These are phyloP conservation scores for Phytophthora idaei DNA, from an alignment of 352 stramenopile genomes.

Conservation along the genomic window DNA sequence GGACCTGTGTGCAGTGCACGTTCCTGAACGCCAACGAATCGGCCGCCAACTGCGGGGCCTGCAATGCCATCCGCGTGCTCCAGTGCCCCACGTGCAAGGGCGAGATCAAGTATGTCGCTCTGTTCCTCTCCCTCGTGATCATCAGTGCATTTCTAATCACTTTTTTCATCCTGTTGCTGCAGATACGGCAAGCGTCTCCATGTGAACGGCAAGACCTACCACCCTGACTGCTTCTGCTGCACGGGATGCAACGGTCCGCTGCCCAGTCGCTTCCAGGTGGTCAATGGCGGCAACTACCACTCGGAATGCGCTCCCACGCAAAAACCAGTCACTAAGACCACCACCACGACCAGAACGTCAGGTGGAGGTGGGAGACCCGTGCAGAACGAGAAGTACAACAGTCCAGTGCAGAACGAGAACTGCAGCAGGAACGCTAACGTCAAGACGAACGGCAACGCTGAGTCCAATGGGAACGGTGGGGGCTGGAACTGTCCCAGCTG, in stretches of 20 bases:
- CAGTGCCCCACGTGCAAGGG: constrained; percentile 43
- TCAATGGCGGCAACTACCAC: constrained; percentile 49
- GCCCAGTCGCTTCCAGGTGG: constrained; percentile 47
- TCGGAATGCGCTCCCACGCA: constrained; percentile 39
- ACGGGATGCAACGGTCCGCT: constrained; percentile 38
- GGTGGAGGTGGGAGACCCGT: not conserved
- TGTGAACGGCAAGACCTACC: constrained; percentile 47
- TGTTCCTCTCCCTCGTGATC: not conserved
- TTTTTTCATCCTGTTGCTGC: constrained; percentile 1
- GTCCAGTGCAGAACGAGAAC: constrained; percentile 9
- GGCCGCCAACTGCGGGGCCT: constrained; percentile 44
- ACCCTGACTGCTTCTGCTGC: constrained; percentile 60
- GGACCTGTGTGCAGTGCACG: constrained; percentile 53
- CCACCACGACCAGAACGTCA: constrained; percentile 20
- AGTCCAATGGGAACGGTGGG: not conserved
- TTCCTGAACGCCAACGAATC: constrained; percentile 48
- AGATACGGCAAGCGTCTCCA: constrained; percentile 50
- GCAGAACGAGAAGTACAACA: constrained; percentile 11
- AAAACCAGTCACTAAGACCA: constrained; percentile 22
- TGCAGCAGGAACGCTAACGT: constrained; percentile 20
- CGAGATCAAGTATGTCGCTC: constrained; percentile 37
- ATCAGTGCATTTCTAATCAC: constrained; percentile 13
- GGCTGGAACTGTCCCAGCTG: constrained; percentile 44
- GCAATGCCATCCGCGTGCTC: constrained; percentile 47
- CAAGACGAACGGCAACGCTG: constrained; percentile 7